Conservation (phyloP, 2,329 filamentous ascomycete species). For the Chalara sp. region DNA sequence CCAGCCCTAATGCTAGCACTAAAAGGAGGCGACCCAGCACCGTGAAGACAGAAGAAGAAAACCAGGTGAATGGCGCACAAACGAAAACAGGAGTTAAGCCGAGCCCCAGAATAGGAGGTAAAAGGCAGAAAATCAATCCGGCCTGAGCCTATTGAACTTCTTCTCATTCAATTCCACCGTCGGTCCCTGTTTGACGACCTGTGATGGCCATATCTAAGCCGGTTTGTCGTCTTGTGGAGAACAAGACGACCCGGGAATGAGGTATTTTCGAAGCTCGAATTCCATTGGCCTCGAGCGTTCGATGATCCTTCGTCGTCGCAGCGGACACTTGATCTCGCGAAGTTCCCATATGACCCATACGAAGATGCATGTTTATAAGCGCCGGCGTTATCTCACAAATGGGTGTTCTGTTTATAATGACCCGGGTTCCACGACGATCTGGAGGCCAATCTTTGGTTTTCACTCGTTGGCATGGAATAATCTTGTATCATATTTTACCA, state of each 20-base stretch:
- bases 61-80: conserved; percentile 23
- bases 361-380: too few species aligned
- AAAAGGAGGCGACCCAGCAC: conserved; percentile 33
- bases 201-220: not conserved
- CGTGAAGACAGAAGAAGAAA: conserved; percentile 30
- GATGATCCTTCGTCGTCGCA: not conserved
- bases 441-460: too few species aligned
- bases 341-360: too few species aligned
- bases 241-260: not conserved
- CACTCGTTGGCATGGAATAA: too few species aligned
- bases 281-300: not conserved
- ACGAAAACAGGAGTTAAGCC: conserved; percentile 29
- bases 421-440: too few species aligned
- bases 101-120: conserved; percentile 31
- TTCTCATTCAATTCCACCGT: not conserved
- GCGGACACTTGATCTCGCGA: too few species aligned
- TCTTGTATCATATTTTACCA: too few species aligned
- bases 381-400: too few species aligned
- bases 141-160: conserved; percentile 8
- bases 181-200: not conserved
- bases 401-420: too few species aligned
- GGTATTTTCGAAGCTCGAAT: not conserved
- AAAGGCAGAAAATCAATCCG: conserved; percentile 29
- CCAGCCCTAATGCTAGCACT: conserved; percentile 33
- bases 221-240: not conserved